Evolutionary conservation across 352 stramenopile species (phyloP).

Genomic region (Thalassiosira sp.): DNA sequence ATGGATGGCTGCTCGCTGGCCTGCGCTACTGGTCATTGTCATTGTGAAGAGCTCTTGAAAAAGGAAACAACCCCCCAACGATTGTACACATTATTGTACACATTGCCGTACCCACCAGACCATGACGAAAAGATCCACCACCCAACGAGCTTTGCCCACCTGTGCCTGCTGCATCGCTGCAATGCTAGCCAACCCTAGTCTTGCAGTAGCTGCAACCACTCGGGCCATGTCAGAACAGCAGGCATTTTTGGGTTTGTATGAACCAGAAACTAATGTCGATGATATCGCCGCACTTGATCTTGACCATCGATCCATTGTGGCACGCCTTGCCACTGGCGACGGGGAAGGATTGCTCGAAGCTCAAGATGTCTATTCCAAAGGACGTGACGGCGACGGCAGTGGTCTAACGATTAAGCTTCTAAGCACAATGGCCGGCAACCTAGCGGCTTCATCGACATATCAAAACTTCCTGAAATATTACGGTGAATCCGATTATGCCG

Average conservation of each 20-base stretch:
- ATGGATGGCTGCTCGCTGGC: too few relatives aligned
- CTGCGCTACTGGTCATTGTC: neutral
- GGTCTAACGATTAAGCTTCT: slow-evolving; percentile 10
- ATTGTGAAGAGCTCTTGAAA: neutral
- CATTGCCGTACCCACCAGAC: neutral
- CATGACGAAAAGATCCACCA: slow-evolving; percentile 11
- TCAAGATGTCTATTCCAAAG: slow-evolving; percentile 13
- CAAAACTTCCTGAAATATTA: slow-evolving; percentile 34
- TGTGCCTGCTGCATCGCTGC: slow-evolving; percentile 22
- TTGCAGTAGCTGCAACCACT: neutral
- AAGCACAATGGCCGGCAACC: neutral
- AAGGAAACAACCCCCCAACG: neutral
- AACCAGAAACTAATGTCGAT: slow-evolving; percentile 24
- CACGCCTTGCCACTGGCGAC: slow-evolving; percentile 15
- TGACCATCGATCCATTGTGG: slow-evolving; percentile 25
- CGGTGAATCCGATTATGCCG: slow-evolving; percentile 20
- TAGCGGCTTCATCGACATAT: slow-evolving; percentile 15
- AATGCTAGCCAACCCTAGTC: neutral
- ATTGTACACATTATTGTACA: neutral
- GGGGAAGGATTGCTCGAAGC: slow-evolving; percentile 17
- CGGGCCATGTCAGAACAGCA: slow-evolving; percentile 1
- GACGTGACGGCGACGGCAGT: neutral
- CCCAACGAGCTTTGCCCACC: slow-evolving; percentile 1
- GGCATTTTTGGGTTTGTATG: slow-evolving; percentile 8
- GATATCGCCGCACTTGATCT: slow-evolving; percentile 24